phyloP scores from a whole-genome alignment of 1,284 basidiomycete genomes.

The Ustilago hordei region DNA sequence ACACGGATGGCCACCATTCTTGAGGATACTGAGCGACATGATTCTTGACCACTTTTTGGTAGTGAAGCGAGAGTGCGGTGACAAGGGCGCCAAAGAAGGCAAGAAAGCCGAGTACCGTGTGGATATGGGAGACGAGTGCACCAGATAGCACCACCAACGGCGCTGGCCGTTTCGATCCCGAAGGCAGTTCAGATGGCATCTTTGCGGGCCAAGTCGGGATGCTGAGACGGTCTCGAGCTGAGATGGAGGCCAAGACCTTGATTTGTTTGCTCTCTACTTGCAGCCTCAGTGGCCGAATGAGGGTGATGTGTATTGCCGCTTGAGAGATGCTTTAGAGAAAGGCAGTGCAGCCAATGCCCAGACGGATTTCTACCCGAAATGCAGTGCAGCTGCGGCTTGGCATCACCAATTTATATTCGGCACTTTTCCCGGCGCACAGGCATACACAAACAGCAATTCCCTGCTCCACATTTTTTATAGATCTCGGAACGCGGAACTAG shows the following conservation, averaged over 20 bases:
- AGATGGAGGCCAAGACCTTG: background rate
- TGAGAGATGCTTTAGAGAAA: background rate
- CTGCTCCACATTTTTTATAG: conserved; percentile 4
- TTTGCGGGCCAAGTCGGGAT: background rate
- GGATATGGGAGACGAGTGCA: conserved; percentile 70
- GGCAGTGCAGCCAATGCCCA: background rate
- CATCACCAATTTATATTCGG: background rate
- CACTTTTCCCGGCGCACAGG: conserved; percentile 19
- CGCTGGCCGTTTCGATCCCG: conserved; percentile 22
- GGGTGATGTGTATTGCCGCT: background rate
- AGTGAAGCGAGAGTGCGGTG: conserved; percentile 80
- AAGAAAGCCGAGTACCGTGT: conserved; percentile 78
- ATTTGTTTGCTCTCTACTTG: background rate
- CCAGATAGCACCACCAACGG: conserved; percentile 56
- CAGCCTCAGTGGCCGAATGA: too few species aligned
- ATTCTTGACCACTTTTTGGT: conserved; percentile 89
- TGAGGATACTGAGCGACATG: conserved; percentile 83
- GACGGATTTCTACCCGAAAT: conserved; percentile 5
- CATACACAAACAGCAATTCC: conserved; percentile 1
- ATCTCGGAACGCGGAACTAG: background rate
- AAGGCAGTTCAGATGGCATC: conserved; percentile 46
- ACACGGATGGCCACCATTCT: conserved; percentile 93
- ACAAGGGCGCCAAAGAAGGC: conserved; percentile 81
- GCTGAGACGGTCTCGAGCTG: background rate
- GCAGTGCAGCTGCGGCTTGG: background rate